Evolutionary conservation across 257 asterid genomes (phyloP).

Genomic region (Leonotis leonurus): DNA sequence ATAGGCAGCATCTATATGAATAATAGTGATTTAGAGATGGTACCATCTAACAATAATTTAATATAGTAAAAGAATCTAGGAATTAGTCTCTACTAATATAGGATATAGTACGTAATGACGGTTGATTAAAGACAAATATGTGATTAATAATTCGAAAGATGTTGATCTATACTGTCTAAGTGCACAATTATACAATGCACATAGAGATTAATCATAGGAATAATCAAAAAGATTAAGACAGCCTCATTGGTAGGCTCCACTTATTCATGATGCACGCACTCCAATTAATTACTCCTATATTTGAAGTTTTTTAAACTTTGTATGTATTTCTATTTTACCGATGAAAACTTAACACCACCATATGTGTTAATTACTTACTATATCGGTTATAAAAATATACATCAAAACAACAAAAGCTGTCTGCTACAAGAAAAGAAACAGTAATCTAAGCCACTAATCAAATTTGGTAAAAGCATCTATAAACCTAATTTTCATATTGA

Average conservation of each 20-base stretch:
- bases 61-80: not conserved
- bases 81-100: not conserved
- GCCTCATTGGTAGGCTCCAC: conserved; percentile 16
- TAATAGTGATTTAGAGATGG: not conserved
- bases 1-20: not conserved
- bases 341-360: too few species aligned
- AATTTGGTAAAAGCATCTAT: too few species aligned
- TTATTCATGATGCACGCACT: conserved; percentile 5
- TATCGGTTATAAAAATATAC: too few species aligned
- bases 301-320: too few species aligned
- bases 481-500: too few species aligned
- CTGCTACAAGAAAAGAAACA: too few species aligned
- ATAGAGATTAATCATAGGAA: not conserved
- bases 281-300: not conserved
- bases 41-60: not conserved
- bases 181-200: not conserved
- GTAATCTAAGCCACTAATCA: too few species aligned
- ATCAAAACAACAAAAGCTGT: too few species aligned
- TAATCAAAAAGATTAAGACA: not conserved
- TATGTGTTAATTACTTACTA: too few species aligned
- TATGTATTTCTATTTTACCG: too few species aligned
- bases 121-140: not conserved
- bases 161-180: not conserved
- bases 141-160: not conserved
- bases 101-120: not conserved